Base-by-base conservation (phyloP, 2,329 filamentous ascomycete genomes). In the Diaporthe helianthi region DNA sequence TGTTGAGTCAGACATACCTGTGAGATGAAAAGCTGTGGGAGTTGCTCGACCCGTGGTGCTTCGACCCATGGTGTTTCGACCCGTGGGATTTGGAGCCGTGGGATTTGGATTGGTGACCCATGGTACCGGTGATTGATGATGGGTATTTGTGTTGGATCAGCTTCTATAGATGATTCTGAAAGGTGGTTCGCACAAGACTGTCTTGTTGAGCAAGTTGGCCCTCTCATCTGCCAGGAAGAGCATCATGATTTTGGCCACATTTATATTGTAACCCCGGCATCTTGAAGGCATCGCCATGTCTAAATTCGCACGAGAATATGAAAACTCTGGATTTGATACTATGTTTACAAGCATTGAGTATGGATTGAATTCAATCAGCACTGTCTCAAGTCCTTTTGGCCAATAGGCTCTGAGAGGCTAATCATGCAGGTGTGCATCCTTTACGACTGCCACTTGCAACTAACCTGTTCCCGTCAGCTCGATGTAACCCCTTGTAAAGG, bases 341-440 rank as follows among this genome's bases (percentile, higher is more conserved):
- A n/a, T 54, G 36, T 54, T 17, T 15, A 36, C 24, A 22, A 15
- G 17, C 51, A 19, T 66, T 36, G 44, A 22, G 38, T 26, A 26
- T n/a, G 41, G 9, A 3, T 1, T 53, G 64, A 36, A 26, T 66
- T 55, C 13, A 66, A 24, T 54, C 63, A 54, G 4, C 26, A 12
- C 5, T 54, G 63, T 54, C 46, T 66, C 24, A 55, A 17, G 13
- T 1, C 1, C 19, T 54, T 3, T 49, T 3, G 41, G 12, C 58
- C 58, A 63, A 24, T 49, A 10, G 8, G 26, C 17, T 44, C 7
- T 7, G 22, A 2, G 26, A n/a, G n/a, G 19, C 44, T 63, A 24
- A 31, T 7, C 12, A 63, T 8, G 44, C 44, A 49, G 58, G 58
- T 49, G 44, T 63, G 58, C 58, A 63, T 36, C 58, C 58, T 26